Evolutionary conservation across 2,329 filamentous ascomycete genomes (phyloP), one percentile per base, ranked within the genome.

Genomic region (Chaetothyriales sp.): DNA sequence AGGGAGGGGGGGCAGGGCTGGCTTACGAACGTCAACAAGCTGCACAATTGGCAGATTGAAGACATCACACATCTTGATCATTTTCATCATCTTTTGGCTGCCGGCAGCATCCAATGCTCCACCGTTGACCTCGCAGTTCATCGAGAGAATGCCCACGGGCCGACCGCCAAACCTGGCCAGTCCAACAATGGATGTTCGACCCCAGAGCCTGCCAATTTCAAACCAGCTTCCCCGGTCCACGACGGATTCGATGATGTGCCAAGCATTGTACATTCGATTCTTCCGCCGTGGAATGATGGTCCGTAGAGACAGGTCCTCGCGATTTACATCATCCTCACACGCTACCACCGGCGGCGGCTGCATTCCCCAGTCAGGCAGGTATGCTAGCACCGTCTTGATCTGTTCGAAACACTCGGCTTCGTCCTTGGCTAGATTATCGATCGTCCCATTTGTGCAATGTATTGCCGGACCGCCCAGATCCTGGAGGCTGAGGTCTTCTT

Each of bases 371-470:
- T 80, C 76, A 1, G 80, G 80, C 1, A 83, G 65, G 56, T 77
- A 83, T 20, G 70, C 66, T 18, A 83, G 61, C 1, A 83, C 73
- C 0, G 70, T 76, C 1, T 77, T 68, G 3, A 83, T 61, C 61
- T 83, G 80, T 58, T 77, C 73, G 54, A 81, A 82, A 55, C 78
- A 81, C 43, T 75, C 77, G n/a, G 69, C 69, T 62, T 83, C 80
- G 54, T 79, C 74, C 3, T 71, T 68, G 0, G 80, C 80, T 2
- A 82, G 67, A 50, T 83, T 83, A 54, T 83, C 80, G 47, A 83
- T 81, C 0, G 80, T 83, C 0, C 80, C 80, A 53, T 83, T 83
- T 1, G 76, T 77, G 58, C 78, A 81, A 60, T 83, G 80, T 63
- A 83, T 74, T 18, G 66, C 66, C 0, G 80, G 77, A 0, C 80